These are phyloP conservation scores for Sporothrix inflata DNA, from an alignment of 2,329 filamentous ascomycete genomes.

Conservation along the genomic window DNA sequence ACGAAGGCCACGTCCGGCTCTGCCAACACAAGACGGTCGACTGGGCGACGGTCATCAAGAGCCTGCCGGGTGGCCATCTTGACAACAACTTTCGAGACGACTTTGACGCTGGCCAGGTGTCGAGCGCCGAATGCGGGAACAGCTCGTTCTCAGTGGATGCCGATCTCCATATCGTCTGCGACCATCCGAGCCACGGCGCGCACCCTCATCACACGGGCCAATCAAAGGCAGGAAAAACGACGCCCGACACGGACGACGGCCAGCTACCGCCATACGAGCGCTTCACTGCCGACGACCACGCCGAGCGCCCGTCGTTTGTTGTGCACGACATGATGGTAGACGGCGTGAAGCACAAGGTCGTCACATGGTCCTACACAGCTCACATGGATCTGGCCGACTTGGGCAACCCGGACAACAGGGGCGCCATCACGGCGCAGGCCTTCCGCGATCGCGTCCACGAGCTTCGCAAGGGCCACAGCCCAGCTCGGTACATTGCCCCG, in stretches of 20 bases:
- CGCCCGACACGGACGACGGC: too few species aligned
- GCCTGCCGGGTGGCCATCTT: not conserved
- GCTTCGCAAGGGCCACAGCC: not conserved
- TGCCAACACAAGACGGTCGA: constrained; percentile 9
- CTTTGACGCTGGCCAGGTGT: not conserved
- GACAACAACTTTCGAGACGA: not conserved
- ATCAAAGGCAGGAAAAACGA: not conserved
- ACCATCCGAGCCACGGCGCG: not conserved
- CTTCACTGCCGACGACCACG: not conserved
- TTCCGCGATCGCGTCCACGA: not conserved
- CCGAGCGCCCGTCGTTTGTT: constrained; percentile 17
- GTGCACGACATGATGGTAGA: constrained; percentile 11
- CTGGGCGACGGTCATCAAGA: not conserved
- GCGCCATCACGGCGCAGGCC: constrained; percentile 8
- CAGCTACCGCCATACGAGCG: not conserved
- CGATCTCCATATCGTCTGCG: not conserved
- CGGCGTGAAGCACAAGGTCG: constrained; percentile 10
- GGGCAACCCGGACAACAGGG: too few species aligned
- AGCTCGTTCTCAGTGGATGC: not conserved
- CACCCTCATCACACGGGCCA: not conserved
- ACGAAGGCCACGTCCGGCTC: constrained; percentile 8
- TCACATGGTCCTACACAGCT: constrained; percentile 26
- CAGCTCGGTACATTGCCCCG: constrained; percentile 16
- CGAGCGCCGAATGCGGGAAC: not conserved
- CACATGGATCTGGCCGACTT: constrained; percentile 21